Base-by-base conservation (phyloP, 495 filamentous ascomycete genomes). In the Talaromyces ruber region DNA sequence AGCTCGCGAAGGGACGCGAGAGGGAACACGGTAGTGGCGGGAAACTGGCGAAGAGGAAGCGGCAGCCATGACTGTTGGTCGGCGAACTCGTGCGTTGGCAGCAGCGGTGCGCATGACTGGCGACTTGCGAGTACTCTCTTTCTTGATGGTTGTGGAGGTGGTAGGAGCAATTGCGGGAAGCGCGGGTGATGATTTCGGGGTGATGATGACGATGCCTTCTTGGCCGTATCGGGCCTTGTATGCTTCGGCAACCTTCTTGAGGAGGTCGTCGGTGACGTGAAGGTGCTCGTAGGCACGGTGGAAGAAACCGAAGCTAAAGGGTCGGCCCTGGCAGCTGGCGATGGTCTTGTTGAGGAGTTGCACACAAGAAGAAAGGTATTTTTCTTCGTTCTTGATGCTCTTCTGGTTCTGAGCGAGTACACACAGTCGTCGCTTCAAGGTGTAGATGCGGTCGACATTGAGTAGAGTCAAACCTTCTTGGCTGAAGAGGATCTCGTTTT, bases 371-470 rank as follows among this genome's bases (percentile, higher is more conserved):
- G 70, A 70, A 37, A 80, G 72, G 54, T 74, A 80, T 30, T 76
- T 70, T 51, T 73, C 72, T 64, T 71, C 64, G 60, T 67, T 62
- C 59, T 64, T 63, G 62, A 64, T 69, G 8, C 68, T 64, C 14
- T 60, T 60, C n/a, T 30, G 25, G 59, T 16, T 21, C 18, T 60
- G 59, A 39, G 66, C 71, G 59, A 88, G 82, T 18, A 82, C 77
- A 60, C 83, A 82, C 3, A 90, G 77, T 4, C 84, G 78, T 32
- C 81, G 79, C 66, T 89, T 88, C 75, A 92, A 86, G 50, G 83
- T 89, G 72, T 89, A 90, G 66, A 90, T 76, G 61, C 86, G 82
- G 70, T 92, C 88, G 50, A 91, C 81, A 16, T 82, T 84, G 0
- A 91, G 72, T 30, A 91, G 70, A 1, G 83, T 88, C 30, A 92